Conservation (phyloP, 2,329 filamentous ascomycete genomes). For the Aspergillus sp. region DNA sequence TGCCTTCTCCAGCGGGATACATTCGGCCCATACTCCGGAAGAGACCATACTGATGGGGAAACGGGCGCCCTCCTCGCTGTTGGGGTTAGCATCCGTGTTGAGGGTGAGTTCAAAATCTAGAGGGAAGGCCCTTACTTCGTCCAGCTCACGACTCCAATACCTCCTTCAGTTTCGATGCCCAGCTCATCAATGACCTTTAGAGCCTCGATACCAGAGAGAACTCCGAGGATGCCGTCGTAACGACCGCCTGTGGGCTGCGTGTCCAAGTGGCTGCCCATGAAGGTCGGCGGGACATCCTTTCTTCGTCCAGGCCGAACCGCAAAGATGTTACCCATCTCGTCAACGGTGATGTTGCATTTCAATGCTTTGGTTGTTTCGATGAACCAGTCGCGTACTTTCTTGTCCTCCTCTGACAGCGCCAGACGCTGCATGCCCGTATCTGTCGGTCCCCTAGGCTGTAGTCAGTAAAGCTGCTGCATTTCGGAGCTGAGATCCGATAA, state of each 20-base stretch:
- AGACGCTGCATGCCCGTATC: slow-evolving; percentile 77
- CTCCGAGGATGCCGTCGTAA: slow-evolving; percentile 66
- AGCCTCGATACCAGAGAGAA: slow-evolving; percentile 71
- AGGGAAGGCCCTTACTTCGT: slow-evolving; percentile 26
- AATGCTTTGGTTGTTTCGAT: slow-evolving; percentile 59
- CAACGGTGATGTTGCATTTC: slow-evolving; percentile 65
- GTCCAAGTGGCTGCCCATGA: slow-evolving; percentile 68
- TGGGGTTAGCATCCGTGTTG: slow-evolving; percentile 11
- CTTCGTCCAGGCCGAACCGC: slow-evolving; percentile 63
- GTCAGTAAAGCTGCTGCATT: no score
- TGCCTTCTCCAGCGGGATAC: slow-evolving; percentile 60
- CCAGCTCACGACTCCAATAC: slow-evolving; percentile 68
- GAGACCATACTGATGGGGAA: slow-evolving; percentile 73
- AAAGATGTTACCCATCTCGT: slow-evolving; percentile 80
- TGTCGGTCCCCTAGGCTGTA: slow-evolving; percentile 38
- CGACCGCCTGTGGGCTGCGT: slow-evolving; percentile 55
- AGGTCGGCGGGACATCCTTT: slow-evolving; percentile 60
- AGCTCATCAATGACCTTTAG: slow-evolving; percentile 66
- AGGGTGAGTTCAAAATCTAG: neutral
- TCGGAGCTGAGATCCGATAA: no score
- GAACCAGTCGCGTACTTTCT: slow-evolving; percentile 73
- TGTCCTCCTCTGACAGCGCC: slow-evolving; percentile 68
- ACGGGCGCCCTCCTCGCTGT: slow-evolving; percentile 73
- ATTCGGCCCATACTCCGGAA: slow-evolving; percentile 74
- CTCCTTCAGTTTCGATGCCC: slow-evolving; percentile 65